Evolutionary conservation across 2,329 filamentous ascomycete species (phyloP).

Genomic region (Talaromyces sp.): DNA sequence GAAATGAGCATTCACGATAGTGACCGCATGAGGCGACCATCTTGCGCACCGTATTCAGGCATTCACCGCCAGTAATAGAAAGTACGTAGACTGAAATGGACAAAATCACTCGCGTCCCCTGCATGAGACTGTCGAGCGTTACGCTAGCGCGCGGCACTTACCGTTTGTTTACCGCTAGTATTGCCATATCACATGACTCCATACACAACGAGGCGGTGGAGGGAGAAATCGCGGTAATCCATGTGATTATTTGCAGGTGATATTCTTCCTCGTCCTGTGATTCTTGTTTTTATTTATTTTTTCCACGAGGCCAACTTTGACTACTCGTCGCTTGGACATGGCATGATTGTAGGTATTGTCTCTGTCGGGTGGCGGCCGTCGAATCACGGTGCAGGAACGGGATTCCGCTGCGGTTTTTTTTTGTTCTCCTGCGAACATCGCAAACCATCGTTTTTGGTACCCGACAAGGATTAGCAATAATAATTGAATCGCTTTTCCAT

Average conservation of each 20-base stretch:
- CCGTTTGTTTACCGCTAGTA: background rate
- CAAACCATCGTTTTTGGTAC: background rate
- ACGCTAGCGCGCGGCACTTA: background rate
- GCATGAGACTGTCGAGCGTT: background rate
- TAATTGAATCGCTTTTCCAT: background rate
- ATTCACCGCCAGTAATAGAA: background rate
- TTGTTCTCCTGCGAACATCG: background rate
- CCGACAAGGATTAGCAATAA: background rate
- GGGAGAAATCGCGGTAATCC: background rate
- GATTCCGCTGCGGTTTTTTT: background rate
- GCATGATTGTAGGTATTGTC: background rate
- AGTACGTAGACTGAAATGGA: background rate
- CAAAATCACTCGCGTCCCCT: background rate
- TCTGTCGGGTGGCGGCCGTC: background rate
- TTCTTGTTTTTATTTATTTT: background rate
- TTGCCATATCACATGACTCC: background rate
- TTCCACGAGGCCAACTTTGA: background rate
- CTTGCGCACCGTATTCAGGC: background rate
- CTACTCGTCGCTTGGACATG: background rate
- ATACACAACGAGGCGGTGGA: background rate
- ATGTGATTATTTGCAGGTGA: background rate
- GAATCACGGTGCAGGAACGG: background rate
- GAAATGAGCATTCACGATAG: background rate
- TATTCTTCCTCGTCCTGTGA: background rate
- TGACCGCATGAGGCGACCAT: background rate